These are phyloP conservation scores for Yarrowia sp. DNA, from an alignment of 805 yeast species.

Conservation along the genomic window DNA sequence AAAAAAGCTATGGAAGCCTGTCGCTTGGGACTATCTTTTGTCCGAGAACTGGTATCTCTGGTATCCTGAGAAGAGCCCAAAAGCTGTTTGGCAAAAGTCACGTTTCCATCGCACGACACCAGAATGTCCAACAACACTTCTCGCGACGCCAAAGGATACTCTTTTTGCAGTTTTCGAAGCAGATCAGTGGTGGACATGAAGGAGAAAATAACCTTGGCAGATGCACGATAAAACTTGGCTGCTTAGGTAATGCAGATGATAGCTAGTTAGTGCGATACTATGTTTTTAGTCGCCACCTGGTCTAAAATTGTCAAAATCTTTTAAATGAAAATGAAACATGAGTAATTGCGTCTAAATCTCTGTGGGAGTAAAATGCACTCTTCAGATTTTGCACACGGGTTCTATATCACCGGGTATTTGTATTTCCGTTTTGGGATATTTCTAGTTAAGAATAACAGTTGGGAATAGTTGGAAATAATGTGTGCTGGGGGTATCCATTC, in stretches of 20 bases:
- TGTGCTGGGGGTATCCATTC: too few species aligned
- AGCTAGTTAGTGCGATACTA: too few species aligned
- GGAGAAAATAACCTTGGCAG: too few species aligned
- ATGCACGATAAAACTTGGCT: not conserved
- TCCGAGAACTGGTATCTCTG: not conserved
- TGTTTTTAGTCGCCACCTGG: not conserved
- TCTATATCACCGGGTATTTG: too few species aligned
- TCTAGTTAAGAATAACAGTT: too few species aligned
- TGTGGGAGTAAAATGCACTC: too few species aligned
- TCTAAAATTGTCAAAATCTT: too few species aligned
- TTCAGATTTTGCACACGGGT: too few species aligned
- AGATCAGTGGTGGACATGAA: constrained; percentile 4
- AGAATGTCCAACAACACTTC: constrained; percentile 50
- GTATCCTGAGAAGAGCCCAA: not conserved
- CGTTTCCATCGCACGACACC: constrained; percentile 52
- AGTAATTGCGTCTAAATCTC: too few species aligned
- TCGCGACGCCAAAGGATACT: constrained; percentile 46
- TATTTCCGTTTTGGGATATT: too few species aligned
- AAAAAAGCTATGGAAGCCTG: not conserved
- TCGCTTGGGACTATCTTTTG: not conserved
- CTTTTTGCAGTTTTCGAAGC: constrained; percentile 38
- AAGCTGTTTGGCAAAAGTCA: not conserved
- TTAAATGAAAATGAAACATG: too few species aligned
- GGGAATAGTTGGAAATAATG: too few species aligned
- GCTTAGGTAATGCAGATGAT: not conserved